Base-by-base conservation (phyloP, 805 yeast genomes). In the Cephaloascus albidus region DNA sequence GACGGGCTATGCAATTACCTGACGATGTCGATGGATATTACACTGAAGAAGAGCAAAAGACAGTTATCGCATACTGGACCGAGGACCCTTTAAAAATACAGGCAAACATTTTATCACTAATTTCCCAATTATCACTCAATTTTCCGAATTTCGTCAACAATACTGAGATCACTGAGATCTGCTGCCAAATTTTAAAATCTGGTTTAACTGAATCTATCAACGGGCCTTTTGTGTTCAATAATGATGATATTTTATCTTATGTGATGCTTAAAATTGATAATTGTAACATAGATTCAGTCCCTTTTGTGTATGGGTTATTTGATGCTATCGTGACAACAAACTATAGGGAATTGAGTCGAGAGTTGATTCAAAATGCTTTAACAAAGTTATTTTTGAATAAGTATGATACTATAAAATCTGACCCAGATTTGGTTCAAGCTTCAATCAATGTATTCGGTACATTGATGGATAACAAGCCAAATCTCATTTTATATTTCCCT, bases 171-270 rank as follows among this genome's bases (percentile, higher is more conserved):
- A 71, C 82, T 4, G 93, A 85, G 46, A 73, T 70, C 20, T 70
- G 83, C 20, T 76, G 87, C 42, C 61, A 67, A 4, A 72, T 87
- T 2, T 66, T 86, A 45, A 78, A 75, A 47, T 48, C 62, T 14
- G 94, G 94, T 1, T 56, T 86, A 14, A 58, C 74, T 3, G 95
- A 86, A 49, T 53, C 65, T 3, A 55, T 76, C 4, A 64, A 72
- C 16, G 88, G 88, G 0, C 85, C 93, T 0, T 85, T 83, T 55
- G 78, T 72, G 8, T 70, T 83, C 42, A 58, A 61, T 31, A 15
- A 8, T 10, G 18, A 6, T 6, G 33, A 31, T 31, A 37, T 31
- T 8, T 14, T 31, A 16, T 31, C 33, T 8, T 63, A 48, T 36
- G 38, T 61, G 18, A 40, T 43, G 1, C 40, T 42, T 3, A 61